phyloP scores from a whole-genome alignment of 768 basidiomycete genomes.

The Naganishia vaughanmartiniae region DNA sequence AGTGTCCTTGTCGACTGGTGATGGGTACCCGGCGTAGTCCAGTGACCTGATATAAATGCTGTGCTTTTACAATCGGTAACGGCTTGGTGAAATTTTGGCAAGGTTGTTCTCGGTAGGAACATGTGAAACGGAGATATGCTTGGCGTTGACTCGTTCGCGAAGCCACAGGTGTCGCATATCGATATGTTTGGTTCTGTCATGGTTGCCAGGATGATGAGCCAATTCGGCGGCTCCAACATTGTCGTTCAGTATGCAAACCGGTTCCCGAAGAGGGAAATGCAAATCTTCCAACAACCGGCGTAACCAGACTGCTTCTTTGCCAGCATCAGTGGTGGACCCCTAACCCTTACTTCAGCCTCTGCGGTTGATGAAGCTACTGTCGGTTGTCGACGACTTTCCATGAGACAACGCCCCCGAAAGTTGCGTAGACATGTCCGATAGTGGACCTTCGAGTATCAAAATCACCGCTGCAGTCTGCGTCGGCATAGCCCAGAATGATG shows the following conservation, averaged over 20 bases:
- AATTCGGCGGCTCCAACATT: conserved; percentile 34
- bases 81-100: conserved; percentile 20
- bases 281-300: conserved; percentile 2
- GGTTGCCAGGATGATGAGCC: conserved; percentile 49
- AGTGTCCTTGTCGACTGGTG: too few relatives aligned
- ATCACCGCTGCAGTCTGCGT: conserved; percentile 48
- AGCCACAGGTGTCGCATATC: conserved; percentile 54
- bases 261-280: not conserved
- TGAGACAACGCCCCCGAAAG: conserved; percentile 49
- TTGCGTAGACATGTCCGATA: conserved; percentile 52
- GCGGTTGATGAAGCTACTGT: conserved; percentile 53
- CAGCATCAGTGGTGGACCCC: conserved; percentile 49
- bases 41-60: not conserved
- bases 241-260: not conserved
- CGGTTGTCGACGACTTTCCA: conserved; percentile 54
- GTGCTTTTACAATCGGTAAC: not conserved
- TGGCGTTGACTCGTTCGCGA: conserved; percentile 39
- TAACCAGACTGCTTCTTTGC: conserved; percentile 31
- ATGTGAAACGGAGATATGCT: not conserved
- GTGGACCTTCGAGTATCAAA: not conserved
- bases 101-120: not conserved
- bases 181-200: conserved; percentile 55
- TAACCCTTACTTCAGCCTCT: conserved; percentile 58
- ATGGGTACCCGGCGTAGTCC: not conserved
- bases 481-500: conserved; percentile 29